Conservation (phyloP, 192 early-diverging fungal species). For the Umbelopsis isabellina region DNA sequence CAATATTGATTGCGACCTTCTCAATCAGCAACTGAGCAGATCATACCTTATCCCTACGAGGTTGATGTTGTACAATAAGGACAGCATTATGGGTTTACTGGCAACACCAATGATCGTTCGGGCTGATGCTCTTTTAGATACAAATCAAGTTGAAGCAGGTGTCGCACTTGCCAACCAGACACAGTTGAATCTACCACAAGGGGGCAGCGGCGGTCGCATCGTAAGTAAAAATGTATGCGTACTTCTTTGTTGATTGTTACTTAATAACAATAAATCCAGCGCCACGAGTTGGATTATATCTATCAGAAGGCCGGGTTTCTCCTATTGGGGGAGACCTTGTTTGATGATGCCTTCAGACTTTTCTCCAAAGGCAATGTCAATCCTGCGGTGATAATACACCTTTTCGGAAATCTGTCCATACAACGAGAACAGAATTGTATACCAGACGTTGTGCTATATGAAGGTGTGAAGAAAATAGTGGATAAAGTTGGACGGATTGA, state of each 20-base stretch:
- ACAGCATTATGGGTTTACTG: slow-evolving; percentile 61
- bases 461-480: slow-evolving; percentile 41
- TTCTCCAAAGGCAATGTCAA: slow-evolving; percentile 69
- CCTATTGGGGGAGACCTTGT: slow-evolving; percentile 62
- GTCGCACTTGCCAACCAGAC: slow-evolving; percentile 61
- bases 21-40: slow-evolving; percentile 21
- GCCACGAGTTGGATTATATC: slow-evolving; percentile 57
- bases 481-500: slow-evolving; percentile 45
- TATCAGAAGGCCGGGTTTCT: slow-evolving; percentile 69
- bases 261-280: slow-evolving; percentile 22
- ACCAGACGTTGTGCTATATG: slow-evolving; percentile 40
- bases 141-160: slow-evolving; percentile 61
- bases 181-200: slow-evolving; percentile 4
- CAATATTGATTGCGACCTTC: slow-evolving; percentile 15
- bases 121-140: slow-evolving; percentile 61
- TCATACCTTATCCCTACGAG: slow-evolving; percentile 49
- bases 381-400: slow-evolving; percentile 55
- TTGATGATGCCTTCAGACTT: slow-evolving; percentile 66
- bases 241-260: background rate
- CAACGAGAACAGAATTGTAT: slow-evolving; percentile 32
- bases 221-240: background rate
- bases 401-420: slow-evolving; percentile 49
- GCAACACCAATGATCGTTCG: slow-evolving; percentile 64
- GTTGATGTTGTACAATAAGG: slow-evolving; percentile 59
- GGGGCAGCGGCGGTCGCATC: slow-evolving; percentile 6